A percentile compares a stretch with the other conserved stretches of the same genome.
Evolutionary conservation across 192 early-diverging fungal genomes (phyloP).

Genomic region (Coemansia sp.): DNA sequence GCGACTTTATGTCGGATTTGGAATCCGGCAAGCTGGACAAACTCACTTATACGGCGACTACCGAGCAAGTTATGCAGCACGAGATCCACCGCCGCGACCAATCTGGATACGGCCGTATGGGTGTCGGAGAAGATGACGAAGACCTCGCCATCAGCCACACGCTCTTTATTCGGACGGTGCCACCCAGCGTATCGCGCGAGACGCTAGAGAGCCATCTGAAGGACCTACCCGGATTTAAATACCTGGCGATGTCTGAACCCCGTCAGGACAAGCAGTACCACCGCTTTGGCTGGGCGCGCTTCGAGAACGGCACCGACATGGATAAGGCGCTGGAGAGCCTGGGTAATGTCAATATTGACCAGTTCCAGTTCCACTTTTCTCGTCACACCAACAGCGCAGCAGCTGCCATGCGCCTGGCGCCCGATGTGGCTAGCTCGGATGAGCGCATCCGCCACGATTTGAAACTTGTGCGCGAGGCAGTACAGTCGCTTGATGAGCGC

Average conservation of each 20-base stretch:
- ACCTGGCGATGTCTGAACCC: slow-evolving; percentile 84
- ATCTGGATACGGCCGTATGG: slow-evolving; percentile 22
- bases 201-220: slow-evolving; percentile 64
- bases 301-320: slow-evolving; percentile 83
- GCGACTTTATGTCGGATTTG: slow-evolving; percentile 65
- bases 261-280: slow-evolving; percentile 78
- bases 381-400: slow-evolving; percentile 40
- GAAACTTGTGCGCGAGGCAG: slow-evolving; percentile 58
- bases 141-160: slow-evolving; percentile 47
- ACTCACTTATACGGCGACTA: slow-evolving; percentile 27
- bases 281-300: slow-evolving; percentile 91
- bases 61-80: slow-evolving; percentile 49
- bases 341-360: slow-evolving; percentile 58
- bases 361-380: slow-evolving; percentile 57
- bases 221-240: slow-evolving; percentile 76
- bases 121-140: slow-evolving; percentile 44
- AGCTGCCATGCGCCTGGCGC: slow-evolving; percentile 56
- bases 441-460: slow-evolving; percentile 76
- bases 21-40: slow-evolving; percentile 72
- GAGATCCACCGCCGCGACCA: slow-evolving; percentile 44
- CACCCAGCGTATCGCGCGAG: slow-evolving; percentile 63
- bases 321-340: slow-evolving; percentile 63
- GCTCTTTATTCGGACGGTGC: slow-evolving; percentile 83
- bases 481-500: slow-evolving; percentile 41
- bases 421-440: slow-evolving; percentile 67